Evolutionary conservation across 2,329 filamentous ascomycete species (phyloP), one percentile per base, ranked within the genome.

Genomic region (Chrysoporthe deuterocubensis): DNA sequence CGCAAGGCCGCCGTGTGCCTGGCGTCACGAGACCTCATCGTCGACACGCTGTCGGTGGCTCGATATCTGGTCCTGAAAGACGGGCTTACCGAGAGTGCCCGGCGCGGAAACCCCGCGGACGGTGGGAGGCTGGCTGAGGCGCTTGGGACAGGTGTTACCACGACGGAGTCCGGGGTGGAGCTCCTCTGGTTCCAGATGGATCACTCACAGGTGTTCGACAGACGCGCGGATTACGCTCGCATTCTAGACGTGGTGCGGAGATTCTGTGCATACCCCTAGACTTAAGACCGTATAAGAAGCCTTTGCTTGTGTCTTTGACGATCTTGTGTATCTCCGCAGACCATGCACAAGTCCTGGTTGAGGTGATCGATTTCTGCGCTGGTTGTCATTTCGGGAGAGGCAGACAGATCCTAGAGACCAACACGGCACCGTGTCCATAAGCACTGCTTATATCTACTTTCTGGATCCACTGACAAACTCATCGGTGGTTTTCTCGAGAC

Each of bases 121-220:
- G 54, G 63, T 14, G 58, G 64, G 46, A 44, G 59, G 66, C 61
- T 70, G 67, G 66, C 70, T 43, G 66, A 57, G 60, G 43, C 70
- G 66, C 79, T 77, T 76, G 74, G 66, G 34, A 78, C 79, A 3
- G 71, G 69, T 34, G 64, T 59, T 66, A 60, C 68, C 64, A 69
- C 72, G 67, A 74, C 75, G 57, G 71, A 65, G 37, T 71, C 79
- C 7, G 83, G 83, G 0, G 72, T 91, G 7, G 84, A 90, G 71
- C 80, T 90, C 1, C 69, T 90, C 1, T 89, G 88, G 84, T 90
- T 86, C 74, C 81, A 85, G 1, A 80, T 89, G 59, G 89, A 92
- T 74, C 90, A 92, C 75, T 88, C 88, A 18, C 87, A 91, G 73
- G 83, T 85, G 0, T 90, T 89, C 75, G 81, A 85, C 67, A 74